Percentiles rank a stretch among this genome's conserved stretches.
Conservation (phyloP, 2,329 filamentous ascomycete species). For the Periconia digitata region DNA sequence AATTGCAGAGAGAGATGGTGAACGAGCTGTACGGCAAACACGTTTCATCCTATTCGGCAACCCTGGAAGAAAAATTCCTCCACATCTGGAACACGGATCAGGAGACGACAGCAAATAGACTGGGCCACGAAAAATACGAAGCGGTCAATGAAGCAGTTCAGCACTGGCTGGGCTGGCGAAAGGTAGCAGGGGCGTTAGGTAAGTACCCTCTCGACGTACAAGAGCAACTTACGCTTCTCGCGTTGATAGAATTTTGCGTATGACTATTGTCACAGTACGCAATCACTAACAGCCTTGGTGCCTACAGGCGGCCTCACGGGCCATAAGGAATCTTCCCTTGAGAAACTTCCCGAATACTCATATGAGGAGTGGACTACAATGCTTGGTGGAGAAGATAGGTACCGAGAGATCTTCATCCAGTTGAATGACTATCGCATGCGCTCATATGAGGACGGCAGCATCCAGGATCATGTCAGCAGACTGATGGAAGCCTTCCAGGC, state of each 20-base stretch:
- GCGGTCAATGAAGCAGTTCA: not conserved
- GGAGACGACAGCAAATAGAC: not conserved
- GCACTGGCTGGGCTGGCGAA: conserved; percentile 3
- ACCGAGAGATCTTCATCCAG: too few species aligned
- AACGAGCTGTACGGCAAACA: not conserved
- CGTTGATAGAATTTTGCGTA: too few species aligned
- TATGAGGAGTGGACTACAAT: too few species aligned
- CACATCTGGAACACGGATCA: conserved; percentile 3
- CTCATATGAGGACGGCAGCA: too few species aligned
- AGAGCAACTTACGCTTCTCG: not conserved
- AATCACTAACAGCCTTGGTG: too few species aligned
- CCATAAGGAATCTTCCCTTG: too few species aligned
- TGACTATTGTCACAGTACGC: too few species aligned
- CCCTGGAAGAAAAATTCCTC: conserved; percentile 2
- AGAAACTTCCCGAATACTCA: too few species aligned
- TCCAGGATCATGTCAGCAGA: not conserved
- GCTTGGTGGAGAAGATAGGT: too few species aligned
- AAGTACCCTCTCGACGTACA: not conserved
- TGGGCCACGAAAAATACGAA: not conserved
- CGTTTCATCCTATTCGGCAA: not conserved
- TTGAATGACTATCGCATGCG: too few species aligned
- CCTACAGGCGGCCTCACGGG: too few species aligned
- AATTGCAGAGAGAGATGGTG: not conserved
- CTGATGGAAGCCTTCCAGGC: not conserved
- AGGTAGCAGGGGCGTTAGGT: not conserved